phyloP scores from a whole-genome alignment of 2,329 filamentous ascomycete genomes.

The Dactylonectria macrodidyma region DNA sequence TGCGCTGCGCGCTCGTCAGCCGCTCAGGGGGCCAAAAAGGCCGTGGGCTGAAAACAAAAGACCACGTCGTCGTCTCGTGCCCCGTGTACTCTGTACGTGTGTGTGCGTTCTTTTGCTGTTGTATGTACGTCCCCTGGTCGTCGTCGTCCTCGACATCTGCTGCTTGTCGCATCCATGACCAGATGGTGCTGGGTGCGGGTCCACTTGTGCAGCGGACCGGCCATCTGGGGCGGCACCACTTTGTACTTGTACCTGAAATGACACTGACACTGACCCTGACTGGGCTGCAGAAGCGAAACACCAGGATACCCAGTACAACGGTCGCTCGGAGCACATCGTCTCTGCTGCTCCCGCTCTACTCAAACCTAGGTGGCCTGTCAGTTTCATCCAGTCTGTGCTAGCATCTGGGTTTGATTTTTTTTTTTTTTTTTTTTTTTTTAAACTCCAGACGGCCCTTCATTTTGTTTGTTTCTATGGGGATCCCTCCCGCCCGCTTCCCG shows the following conservation, averaged over 20 bases:
- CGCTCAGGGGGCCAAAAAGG: constrained; percentile 5
- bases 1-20: constrained; percentile 7
- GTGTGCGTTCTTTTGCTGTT: constrained; percentile 16
- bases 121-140: constrained; percentile 24
- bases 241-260: constrained; percentile 41
- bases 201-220: constrained; percentile 22
- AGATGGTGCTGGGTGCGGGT: constrained; percentile 24
- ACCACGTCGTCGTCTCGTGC: constrained; percentile 26
- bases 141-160: constrained; percentile 14
- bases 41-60: not conserved
- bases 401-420: constrained; percentile 27
- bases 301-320: constrained; percentile 45
- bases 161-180: not conserved
- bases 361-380: constrained; percentile 24
- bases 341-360: constrained; percentile 13
- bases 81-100: constrained; percentile 24
- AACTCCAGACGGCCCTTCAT: constrained; percentile 25
- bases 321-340: constrained; percentile 34
- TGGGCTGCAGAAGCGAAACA: constrained; percentile 44
- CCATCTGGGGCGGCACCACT: constrained; percentile 17
- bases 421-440: constrained; percentile 12
- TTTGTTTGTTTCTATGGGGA: constrained; percentile 28
- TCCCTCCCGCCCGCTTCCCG: constrained; percentile 42
- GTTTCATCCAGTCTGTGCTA: constrained; percentile 46
- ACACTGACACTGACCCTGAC: constrained; percentile 43